These are phyloP conservation scores for Phytopythium kandeliae DNA, from an alignment of 352 stramenopile species.

Conservation along the genomic window DNA sequence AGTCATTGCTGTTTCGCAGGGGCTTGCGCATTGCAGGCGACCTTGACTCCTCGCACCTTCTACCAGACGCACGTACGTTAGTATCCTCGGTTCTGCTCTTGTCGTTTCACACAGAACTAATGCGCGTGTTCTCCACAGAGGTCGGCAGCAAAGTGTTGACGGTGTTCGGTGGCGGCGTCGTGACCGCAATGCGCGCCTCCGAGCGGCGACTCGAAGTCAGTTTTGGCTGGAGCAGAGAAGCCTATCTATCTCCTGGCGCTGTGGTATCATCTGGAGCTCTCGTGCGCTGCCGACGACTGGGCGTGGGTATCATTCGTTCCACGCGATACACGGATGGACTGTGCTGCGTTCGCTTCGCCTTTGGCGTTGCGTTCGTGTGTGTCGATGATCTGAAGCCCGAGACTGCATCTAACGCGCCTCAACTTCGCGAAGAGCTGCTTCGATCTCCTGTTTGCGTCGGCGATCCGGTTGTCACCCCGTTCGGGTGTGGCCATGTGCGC, in stretches of 20 bases:
- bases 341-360: slow-evolving; percentile 57
- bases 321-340: slow-evolving; percentile 55
- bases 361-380: slow-evolving; percentile 52
- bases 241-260: slow-evolving; percentile 41
- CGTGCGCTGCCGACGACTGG: slow-evolving; percentile 43
- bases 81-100: not conserved
- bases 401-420: slow-evolving; percentile 26
- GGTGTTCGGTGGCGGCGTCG: slow-evolving; percentile 47
- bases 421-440: slow-evolving; percentile 18
- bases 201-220: slow-evolving; percentile 59
- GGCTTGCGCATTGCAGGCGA: slow-evolving; percentile 43
- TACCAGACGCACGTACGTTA: slow-evolving; percentile 41
- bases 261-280: slow-evolving; percentile 43
- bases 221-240: slow-evolving; percentile 61
- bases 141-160: slow-evolving; percentile 66
- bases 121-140: slow-evolving; percentile 12
- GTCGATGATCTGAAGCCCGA: slow-evolving; percentile 41
- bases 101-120: not conserved
- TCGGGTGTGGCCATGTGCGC: slow-evolving; percentile 46
- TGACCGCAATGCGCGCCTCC: slow-evolving; percentile 48
- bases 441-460: slow-evolving; percentile 24
- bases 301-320: slow-evolving; percentile 55
- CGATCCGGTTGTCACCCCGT: slow-evolving; percentile 67
- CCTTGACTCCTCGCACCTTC: slow-evolving; percentile 11
- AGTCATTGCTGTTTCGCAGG: slow-evolving; percentile 49